These are phyloP conservation scores for Sarcomyxa edulis DNA, from an alignment of 768 basidiomycete genomes.

Conservation along the genomic window DNA sequence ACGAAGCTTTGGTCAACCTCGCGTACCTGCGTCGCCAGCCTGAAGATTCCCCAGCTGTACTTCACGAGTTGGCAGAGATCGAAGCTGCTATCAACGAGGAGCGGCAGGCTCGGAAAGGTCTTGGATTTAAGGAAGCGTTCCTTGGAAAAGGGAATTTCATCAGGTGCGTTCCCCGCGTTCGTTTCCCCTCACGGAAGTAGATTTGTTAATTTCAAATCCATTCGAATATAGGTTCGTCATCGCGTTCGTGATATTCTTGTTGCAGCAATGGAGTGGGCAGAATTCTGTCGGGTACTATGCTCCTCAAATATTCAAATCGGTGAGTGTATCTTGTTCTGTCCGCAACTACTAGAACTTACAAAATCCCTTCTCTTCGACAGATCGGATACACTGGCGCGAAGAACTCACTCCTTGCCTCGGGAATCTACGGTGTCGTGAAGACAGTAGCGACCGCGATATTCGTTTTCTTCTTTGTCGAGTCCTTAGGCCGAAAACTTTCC, in stretches of 20 bases:
- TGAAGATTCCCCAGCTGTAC: conserved; percentile 21
- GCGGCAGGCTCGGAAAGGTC: conserved; percentile 47
- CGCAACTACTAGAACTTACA: conserved; percentile 1
- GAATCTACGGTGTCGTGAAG: conserved; percentile 67
- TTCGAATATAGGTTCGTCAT: too few species aligned
- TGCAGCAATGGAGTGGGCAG: conserved; percentile 84
- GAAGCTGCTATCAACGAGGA: conserved; percentile 26
- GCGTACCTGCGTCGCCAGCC: conserved; percentile 26
- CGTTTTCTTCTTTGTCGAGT: conserved; percentile 63
- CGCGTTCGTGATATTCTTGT: conserved; percentile 71
- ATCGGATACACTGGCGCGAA: conserved; percentile 61
- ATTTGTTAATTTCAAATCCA: too few species aligned
- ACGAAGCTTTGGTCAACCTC: conserved; percentile 25
- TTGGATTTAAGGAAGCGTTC: conserved; percentile 68
- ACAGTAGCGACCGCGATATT: conserved; percentile 61
- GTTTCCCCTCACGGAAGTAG: too few species aligned
- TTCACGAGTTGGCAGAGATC: conserved; percentile 26
- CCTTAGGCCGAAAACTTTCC: conserved; percentile 62
- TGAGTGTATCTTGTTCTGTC: conserved; percentile 20
- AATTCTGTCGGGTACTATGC: conserved; percentile 78
- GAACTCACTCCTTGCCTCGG: conserved; percentile 66
- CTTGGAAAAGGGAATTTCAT: conserved; percentile 76
- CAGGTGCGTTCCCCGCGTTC: too few species aligned
- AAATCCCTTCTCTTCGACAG: conserved; percentile 19
- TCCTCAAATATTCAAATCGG: conserved; percentile 66